Percentiles rank a stretch among this genome's conserved stretches.
These are phyloP conservation scores for Wickerhamiella hasegawae DNA, from an alignment of 805 yeast genomes.

Conservation along the genomic window DNA sequence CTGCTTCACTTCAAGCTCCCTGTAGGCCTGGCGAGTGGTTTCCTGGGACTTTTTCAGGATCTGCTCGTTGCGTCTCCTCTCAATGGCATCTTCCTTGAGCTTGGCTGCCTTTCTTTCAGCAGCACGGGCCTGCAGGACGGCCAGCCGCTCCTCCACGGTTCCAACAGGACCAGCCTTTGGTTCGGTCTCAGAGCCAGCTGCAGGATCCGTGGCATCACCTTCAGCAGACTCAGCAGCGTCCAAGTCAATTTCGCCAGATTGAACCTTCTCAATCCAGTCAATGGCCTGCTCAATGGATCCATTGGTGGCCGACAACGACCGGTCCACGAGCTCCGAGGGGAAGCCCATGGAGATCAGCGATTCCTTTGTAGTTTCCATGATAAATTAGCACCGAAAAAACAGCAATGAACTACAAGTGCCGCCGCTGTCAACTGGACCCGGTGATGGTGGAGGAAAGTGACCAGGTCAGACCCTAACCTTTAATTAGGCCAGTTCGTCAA, in stretches of 20 bases:
- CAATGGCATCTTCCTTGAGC: conserved; percentile 18
- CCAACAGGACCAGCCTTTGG: conserved; percentile 1
- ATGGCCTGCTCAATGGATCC: conserved; percentile 18
- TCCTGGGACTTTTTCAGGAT: conserved; percentile 17
- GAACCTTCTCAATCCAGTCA: conserved; percentile 21
- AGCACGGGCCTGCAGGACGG: conserved; percentile 18
- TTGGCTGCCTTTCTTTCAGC: conserved; percentile 18
- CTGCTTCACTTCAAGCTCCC: conserved; percentile 19
- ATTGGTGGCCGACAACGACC: conserved; percentile 13
- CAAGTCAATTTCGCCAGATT: no score
- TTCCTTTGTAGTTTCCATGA: conserved; percentile 4
- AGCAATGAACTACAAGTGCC: no score
- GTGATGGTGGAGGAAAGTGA: no score
- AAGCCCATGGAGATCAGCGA: conserved; percentile 22
- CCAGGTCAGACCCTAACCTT: no score
- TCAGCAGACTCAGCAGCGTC: conserved; percentile 10
- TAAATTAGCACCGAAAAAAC: no score
- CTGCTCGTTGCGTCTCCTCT: conserved; percentile 17
- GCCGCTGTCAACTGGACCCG: no score
- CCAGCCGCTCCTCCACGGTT: conserved; percentile 19
- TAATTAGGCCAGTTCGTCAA: no score
- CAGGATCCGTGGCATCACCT: conserved; percentile 8
- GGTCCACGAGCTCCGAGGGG: conserved; percentile 18
- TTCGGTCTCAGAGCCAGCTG: conserved; percentile 9
- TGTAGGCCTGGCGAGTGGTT: conserved; percentile 16